Percentiles rank a stretch among this genome's conserved stretches.
Conservation (phyloP, 257 asterid species). For the Fraxinus quadrangulata region DNA sequence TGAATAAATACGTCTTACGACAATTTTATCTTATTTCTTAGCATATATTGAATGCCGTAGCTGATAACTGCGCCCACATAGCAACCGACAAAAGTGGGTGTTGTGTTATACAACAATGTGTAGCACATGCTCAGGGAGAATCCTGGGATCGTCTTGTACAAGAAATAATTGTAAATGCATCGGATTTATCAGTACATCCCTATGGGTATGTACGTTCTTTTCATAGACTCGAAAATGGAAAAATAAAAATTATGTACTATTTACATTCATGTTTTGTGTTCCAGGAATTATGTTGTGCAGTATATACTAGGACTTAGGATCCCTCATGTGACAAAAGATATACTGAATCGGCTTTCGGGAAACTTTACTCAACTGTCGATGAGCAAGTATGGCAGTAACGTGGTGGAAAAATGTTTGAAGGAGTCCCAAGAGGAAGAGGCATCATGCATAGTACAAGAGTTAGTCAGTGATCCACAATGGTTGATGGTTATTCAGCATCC, state of each 20-base stretch:
- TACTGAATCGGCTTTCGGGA: slow-evolving; percentile 43
- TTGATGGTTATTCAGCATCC: slow-evolving; percentile 44
- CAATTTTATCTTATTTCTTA: slow-evolving; percentile 19
- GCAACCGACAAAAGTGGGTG: slow-evolving; percentile 54
- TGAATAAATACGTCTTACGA: too few species aligned
- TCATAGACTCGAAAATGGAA: neutral
- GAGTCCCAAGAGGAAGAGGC: slow-evolving; percentile 27
- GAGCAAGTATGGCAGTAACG: slow-evolving; percentile 54
- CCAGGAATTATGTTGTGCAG: slow-evolving; percentile 58
- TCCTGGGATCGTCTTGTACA: slow-evolving; percentile 38
- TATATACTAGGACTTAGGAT: slow-evolving; percentile 39
- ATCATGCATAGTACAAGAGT: too few species aligned
- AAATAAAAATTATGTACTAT: neutral
- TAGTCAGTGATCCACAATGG: slow-evolving; percentile 30
- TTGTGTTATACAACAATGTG: slow-evolving; percentile 45
- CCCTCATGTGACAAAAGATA: slow-evolving; percentile 29
- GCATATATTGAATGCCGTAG: slow-evolving; percentile 44
- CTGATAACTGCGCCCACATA: slow-evolving; percentile 38
- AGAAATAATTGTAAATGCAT: slow-evolving; percentile 31
- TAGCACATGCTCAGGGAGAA: slow-evolving; percentile 23
- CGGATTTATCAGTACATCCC: slow-evolving; percentile 42
- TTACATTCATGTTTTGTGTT: neutral
- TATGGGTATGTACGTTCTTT: slow-evolving; percentile 38
- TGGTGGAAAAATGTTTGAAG: slow-evolving; percentile 44
- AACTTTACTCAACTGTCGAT: slow-evolving; percentile 38